These are phyloP conservation scores for Populus deltoides DNA, from an alignment of 345 rosid species.

Conservation along the genomic window DNA sequence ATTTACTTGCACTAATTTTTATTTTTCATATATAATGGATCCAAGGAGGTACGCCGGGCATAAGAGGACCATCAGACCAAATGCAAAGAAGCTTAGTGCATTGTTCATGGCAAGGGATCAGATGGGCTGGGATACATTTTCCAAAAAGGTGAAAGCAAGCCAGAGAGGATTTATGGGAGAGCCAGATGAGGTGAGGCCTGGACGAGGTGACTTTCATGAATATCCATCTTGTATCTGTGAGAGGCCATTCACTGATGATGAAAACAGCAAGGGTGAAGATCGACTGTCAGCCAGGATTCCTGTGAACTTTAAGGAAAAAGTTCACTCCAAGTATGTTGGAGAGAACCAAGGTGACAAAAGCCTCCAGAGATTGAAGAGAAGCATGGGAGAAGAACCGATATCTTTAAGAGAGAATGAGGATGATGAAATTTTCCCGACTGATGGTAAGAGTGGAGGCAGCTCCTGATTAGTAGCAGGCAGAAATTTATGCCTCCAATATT, in stretches of 20 bases:
- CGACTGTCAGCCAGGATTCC: slow-evolving; percentile 5
- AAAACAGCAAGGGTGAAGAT: slow-evolving; percentile 14
- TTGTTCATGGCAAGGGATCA: slow-evolving; percentile 59
- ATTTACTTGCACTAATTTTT: not conserved
- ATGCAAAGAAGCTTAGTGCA: slow-evolving; percentile 80
- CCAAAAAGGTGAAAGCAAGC: slow-evolving; percentile 76
- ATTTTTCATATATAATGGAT: not conserved
- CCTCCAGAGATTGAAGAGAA: slow-evolving; percentile 19
- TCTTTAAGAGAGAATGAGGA: slow-evolving; percentile 30
- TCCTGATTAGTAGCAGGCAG: not conserved
- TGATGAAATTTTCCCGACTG: slow-evolving; percentile 41
- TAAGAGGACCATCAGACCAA: slow-evolving; percentile 92
- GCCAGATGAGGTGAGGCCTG: slow-evolving; percentile 82
- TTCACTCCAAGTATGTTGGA: slow-evolving; percentile 2
- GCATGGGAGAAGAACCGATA: slow-evolving; percentile 17
- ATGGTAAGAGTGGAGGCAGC: not conserved
- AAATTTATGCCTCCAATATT: not conserved
- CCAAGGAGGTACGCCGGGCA: slow-evolving; percentile 91
- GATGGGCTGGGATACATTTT: slow-evolving; percentile 81
- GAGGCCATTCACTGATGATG: slow-evolving; percentile 36
- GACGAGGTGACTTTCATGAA: slow-evolving; percentile 89
- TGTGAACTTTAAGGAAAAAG: not conserved
- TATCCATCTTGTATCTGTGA: slow-evolving; percentile 85
- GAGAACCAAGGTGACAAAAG: slow-evolving; percentile 23
- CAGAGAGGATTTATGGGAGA: slow-evolving; percentile 99